Percentiles rank a stretch among this genome's conserved stretches.
Evolutionary conservation across 106 monocot genomes (phyloP).

Genomic region (Xerophyta viscosa): DNA sequence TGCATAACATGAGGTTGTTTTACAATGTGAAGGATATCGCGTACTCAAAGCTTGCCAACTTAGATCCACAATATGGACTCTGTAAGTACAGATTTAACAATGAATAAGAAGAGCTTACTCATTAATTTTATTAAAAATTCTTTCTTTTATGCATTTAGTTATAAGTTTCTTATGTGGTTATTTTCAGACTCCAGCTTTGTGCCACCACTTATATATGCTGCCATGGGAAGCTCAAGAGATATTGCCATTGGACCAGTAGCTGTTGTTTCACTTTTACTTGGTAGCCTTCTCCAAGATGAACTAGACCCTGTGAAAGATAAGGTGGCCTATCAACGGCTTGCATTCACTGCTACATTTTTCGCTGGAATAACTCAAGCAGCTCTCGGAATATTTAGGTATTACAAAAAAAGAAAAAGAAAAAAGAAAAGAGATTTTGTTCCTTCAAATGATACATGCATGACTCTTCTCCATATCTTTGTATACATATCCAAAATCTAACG

Average conservation of each 20-base stretch:
- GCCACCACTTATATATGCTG: conserved; percentile 48
- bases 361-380: conserved; percentile 44
- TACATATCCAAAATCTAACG: too few species aligned
- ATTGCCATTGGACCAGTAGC: conserved; percentile 70
- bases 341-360: conserved; percentile 62
- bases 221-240: conserved; percentile 68
- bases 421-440: too few species aligned
- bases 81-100: too few species aligned
- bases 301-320: conserved; percentile 34
- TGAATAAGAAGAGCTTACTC: too few species aligned
- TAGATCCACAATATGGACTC: conserved; percentile 59
- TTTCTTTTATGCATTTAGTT: neutral
- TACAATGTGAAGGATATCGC: conserved; percentile 43
- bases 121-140: too few species aligned
- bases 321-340: conserved; percentile 35
- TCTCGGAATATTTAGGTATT: conserved; percentile 29
- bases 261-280: conserved; percentile 50
- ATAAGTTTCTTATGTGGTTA: neutral
- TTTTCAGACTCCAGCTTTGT: conserved; percentile 62
- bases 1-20: neutral
- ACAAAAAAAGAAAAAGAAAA: too few species aligned
- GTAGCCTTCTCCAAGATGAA: conserved; percentile 38
- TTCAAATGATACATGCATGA: too few species aligned
- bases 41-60: conserved; percentile 58
- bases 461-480: too few species aligned